Evolutionary conservation across 805 yeast species (phyloP), one percentile per base, ranked within the genome.

Genomic region (Wickerhamomyces subpelliculosus): DNA sequence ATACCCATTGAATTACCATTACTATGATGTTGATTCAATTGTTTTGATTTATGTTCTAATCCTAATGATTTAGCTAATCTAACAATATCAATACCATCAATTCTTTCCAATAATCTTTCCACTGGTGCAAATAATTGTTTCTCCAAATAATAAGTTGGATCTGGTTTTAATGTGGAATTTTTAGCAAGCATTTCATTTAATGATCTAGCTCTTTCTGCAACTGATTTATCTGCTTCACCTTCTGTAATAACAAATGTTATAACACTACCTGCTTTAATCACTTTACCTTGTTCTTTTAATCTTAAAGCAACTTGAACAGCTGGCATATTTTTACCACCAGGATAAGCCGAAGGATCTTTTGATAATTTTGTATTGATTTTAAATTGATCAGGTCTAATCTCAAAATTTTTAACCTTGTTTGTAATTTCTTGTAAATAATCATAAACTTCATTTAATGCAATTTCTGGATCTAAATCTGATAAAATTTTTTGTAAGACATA

Each of bases 81-180:
- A 35, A 78, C 76, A 51, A 79, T 69, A 54, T 90, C 97, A 45
- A 84, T 73, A 30, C 97, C 96, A 46, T 87, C 94, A 38, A 93
- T 79, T 44, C 82, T 75, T 47, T 82, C 94, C 30, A 90, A 66
- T 37, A 93, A 67, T 61, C 98, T 78, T 55, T 86, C 94, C 9
- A 93, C 79, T 4, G 97, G 97, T 2, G 94, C 88, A 51, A 84
- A 77, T 9, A 93, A 73, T 61, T 93, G 99, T 57, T 87, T 84
- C 47, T 81, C 93, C 48, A 90, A 65, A 57, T 93, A 93, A 55
- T 74, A 89, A 28, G 67, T 70, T 1, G 84, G 72, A 60, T 93
- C 98, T 1, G 93, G 87, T 43, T 60, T 65, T 42, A 80, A 71
- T 4, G 62, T 61, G 8, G 69, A 65, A 27, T 65, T 60, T 38